Evolutionary conservation across 768 basidiomycete genomes (phyloP).

Genomic region (Auricularia heimuer): DNA sequence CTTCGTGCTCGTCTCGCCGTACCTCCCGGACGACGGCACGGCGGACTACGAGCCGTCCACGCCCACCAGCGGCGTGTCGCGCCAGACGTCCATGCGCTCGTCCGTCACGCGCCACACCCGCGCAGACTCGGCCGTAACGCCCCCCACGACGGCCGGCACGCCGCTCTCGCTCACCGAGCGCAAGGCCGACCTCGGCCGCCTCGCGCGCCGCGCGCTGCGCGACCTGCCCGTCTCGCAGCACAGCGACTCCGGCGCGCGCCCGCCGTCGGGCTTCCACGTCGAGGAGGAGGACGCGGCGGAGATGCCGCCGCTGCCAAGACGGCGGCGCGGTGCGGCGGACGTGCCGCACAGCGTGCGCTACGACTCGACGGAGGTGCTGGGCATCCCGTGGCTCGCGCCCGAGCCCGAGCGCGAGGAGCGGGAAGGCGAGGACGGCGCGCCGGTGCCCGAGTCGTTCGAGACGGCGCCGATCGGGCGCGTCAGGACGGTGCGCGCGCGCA

Average conservation of each 20-base stretch:
- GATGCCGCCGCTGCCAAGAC: background rate
- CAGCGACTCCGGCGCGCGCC: background rate
- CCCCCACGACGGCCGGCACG: background rate
- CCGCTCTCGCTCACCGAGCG: background rate
- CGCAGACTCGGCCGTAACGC: background rate
- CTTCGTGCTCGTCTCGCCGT: slow-evolving; percentile 1
- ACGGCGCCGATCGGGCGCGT: slow-evolving; percentile 4
- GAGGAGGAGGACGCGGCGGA: background rate
- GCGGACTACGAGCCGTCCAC: background rate
- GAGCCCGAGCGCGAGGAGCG: background rate
- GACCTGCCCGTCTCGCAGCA: too few species aligned
- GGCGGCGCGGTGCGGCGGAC: background rate
- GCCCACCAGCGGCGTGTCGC: background rate
- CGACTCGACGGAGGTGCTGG: background rate
- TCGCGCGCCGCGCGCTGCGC: background rate
- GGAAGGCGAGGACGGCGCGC: slow-evolving; percentile 3
- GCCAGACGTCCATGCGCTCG: background rate
- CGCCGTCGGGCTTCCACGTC: background rate
- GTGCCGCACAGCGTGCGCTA: slow-evolving; percentile 1
- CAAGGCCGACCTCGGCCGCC: background rate
- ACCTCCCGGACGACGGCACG: slow-evolving; percentile 1
- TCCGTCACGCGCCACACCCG: background rate
- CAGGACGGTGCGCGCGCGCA: slow-evolving; percentile 4
- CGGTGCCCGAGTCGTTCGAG: slow-evolving; percentile 1
- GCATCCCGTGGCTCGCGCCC: background rate